These are phyloP conservation scores for Oryza rufipogon DNA, from an alignment of 176 grass and related monocot species.

Conservation along the genomic window DNA sequence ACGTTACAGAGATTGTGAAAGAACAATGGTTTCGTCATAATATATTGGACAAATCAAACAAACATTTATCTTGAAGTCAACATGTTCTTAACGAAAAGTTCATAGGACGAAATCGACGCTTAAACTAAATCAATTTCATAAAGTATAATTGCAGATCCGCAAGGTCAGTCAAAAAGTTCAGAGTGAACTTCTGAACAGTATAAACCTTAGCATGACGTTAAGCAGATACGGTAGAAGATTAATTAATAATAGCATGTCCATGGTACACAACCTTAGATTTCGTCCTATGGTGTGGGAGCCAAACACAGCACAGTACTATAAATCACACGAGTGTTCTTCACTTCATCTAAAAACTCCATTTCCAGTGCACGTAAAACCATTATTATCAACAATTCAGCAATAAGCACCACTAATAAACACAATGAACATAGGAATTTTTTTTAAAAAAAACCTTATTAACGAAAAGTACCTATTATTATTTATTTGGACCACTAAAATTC, in stretches of 20 bases:
- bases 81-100: neutral
- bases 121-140: neutral
- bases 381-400: too few species aligned
- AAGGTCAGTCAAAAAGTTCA: neutral
- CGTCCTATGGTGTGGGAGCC: slow-evolving; percentile 10
- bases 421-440: neutral
- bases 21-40: neutral
- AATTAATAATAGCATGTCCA: slow-evolving; percentile 33
- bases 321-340: neutral
- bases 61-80: neutral
- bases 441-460: neutral
- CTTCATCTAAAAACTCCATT: neutral
- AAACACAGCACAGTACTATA: neutral
- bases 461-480: too few species aligned
- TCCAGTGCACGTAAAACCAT: neutral
- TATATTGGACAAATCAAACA: neutral
- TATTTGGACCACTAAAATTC: neutral
- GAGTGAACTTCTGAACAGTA: neutral
- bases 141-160: neutral
- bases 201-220: slow-evolving; percentile 20
- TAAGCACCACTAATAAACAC: too few species aligned
- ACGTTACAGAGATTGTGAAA: neutral
- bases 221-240: neutral
- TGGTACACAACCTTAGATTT: slow-evolving; percentile 1
- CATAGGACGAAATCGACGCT: neutral